Conservation (phyloP, 2,329 filamentous ascomycete species). For the Sarocladium brachiariae region DNA sequence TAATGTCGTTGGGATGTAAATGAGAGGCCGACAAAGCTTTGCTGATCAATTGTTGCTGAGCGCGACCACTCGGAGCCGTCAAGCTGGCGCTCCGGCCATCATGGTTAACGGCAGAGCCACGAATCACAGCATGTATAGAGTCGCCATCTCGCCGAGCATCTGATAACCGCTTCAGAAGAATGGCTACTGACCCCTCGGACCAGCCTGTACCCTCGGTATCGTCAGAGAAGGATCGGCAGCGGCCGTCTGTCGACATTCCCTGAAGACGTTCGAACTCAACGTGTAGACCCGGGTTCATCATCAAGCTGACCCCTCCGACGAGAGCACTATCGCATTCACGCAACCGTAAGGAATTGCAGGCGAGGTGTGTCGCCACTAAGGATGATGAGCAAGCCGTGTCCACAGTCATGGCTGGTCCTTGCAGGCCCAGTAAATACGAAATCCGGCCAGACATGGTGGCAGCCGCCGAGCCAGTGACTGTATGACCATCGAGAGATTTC, state of each 20-base stretch:
- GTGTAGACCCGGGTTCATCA: slow-evolving; percentile 13
- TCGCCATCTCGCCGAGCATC: slow-evolving; percentile 36
- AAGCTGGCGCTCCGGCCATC: slow-evolving; percentile 35
- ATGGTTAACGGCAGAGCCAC: slow-evolving; percentile 25
- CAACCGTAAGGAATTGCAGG: slow-evolving; percentile 33
- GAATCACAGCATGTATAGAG: slow-evolving; percentile 25
- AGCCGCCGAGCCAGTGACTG: slow-evolving; percentile 12
- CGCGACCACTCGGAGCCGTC: slow-evolving; percentile 29
- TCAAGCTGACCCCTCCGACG: slow-evolving; percentile 14
- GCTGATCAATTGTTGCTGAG: slow-evolving; percentile 30
- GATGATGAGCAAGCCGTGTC: slow-evolving; percentile 45
- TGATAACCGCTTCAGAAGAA: slow-evolving; percentile 36
- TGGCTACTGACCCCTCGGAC: slow-evolving; percentile 14
- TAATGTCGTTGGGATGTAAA: slow-evolving; percentile 29
- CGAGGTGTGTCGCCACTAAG: slow-evolving; percentile 39
- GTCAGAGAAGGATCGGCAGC: slow-evolving; percentile 28
- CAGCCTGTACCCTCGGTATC: slow-evolving; percentile 15
- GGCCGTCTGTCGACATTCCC: slow-evolving; percentile 14
- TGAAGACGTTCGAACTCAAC: slow-evolving; percentile 13
- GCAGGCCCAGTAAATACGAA: slow-evolving; percentile 31
- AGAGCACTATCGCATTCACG: slow-evolving; percentile 14
- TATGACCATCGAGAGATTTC: slow-evolving; percentile 13
- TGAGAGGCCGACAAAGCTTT: slow-evolving; percentile 10
- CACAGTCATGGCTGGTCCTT: slow-evolving; percentile 42
- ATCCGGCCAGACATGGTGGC: slow-evolving; percentile 14